Conservation (phyloP, 2,329 filamentous ascomycete species). For the Colletotrichum graminicola region DNA sequence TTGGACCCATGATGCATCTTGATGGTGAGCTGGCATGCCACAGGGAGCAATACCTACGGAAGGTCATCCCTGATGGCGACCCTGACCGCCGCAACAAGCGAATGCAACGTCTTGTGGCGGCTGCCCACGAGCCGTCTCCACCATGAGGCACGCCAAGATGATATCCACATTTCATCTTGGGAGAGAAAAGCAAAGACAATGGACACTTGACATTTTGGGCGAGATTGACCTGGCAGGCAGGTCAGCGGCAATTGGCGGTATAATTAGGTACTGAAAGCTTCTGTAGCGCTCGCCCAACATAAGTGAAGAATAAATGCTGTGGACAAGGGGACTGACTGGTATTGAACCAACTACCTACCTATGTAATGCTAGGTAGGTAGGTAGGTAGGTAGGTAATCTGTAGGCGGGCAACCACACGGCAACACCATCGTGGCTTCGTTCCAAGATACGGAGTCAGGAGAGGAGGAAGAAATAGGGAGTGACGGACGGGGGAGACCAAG, state of each 20-base stretch:
- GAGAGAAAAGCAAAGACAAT: slow-evolving; percentile 19
- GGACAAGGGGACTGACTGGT: background rate
- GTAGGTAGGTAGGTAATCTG: background rate
- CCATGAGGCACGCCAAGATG: slow-evolving; percentile 30
- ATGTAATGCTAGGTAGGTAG: too few species aligned
- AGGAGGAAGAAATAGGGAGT: background rate
- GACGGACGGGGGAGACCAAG: background rate
- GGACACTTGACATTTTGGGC: background rate
- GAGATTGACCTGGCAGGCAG: slow-evolving; percentile 3
- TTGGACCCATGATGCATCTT: background rate
- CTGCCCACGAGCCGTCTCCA: slow-evolving; percentile 28
- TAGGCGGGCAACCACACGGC: background rate
- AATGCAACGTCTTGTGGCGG: slow-evolving; percentile 27
- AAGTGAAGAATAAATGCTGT: background rate
- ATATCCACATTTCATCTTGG: slow-evolving; percentile 39
- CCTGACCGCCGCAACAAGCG: slow-evolving; percentile 32
- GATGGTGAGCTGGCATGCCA: slow-evolving; percentile 37
- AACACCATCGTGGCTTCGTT: background rate
- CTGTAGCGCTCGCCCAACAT: background rate
- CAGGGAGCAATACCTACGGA: slow-evolving; percentile 26
- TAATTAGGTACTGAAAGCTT: background rate
- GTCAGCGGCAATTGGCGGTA: slow-evolving; percentile 24
- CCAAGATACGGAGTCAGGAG: background rate
- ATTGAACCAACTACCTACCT: too few species aligned
- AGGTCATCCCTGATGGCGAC: slow-evolving; percentile 36